Evolutionary conservation across 352 stramenopile genomes (phyloP).

Genomic region (Pythium guiyangense): DNA sequence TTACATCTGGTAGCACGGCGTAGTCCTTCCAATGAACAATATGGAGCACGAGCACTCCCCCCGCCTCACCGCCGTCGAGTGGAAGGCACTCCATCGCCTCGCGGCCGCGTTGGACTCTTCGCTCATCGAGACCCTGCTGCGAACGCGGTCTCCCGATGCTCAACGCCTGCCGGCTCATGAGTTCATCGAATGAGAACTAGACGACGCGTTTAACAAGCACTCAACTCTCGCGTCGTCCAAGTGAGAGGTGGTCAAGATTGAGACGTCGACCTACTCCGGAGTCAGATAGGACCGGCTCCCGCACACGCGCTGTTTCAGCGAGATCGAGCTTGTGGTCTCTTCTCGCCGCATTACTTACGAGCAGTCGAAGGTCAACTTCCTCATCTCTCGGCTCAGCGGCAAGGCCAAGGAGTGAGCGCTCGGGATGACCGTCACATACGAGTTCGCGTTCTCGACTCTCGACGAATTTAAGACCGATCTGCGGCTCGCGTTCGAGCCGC

Average conservation of each 20-base stretch:
- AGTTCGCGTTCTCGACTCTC: too few relatives aligned
- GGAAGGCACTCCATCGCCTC: background rate
- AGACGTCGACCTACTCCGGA: constrained; percentile 3
- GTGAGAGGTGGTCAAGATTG: constrained; percentile 4
- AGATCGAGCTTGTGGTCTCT: constrained; percentile 17
- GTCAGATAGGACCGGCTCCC: constrained; percentile 2
- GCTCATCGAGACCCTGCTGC: constrained; percentile 10
- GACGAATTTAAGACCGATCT: too few relatives aligned
- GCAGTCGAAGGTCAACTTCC: constrained; percentile 11
- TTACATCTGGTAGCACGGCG: too few relatives aligned
- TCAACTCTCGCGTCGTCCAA: constrained; percentile 5
- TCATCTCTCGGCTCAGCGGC: constrained; percentile 13
- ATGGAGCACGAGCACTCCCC: background rate
- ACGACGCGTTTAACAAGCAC: background rate
- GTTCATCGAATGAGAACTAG: constrained; percentile 9
- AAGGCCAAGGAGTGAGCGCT: too few relatives aligned
- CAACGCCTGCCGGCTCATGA: background rate
- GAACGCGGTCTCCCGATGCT: background rate
- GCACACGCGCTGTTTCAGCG: constrained; percentile 11
- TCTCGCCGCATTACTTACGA: constrained; percentile 10
- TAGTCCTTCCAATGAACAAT: too few relatives aligned
- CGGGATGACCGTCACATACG: too few relatives aligned
- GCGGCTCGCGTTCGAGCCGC: too few relatives aligned
- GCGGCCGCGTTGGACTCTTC: background rate
- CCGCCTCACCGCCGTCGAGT: constrained; percentile 1